Base-by-base conservation (phyloP, 805 yeast genomes). In the Starmerella roubikii region DNA sequence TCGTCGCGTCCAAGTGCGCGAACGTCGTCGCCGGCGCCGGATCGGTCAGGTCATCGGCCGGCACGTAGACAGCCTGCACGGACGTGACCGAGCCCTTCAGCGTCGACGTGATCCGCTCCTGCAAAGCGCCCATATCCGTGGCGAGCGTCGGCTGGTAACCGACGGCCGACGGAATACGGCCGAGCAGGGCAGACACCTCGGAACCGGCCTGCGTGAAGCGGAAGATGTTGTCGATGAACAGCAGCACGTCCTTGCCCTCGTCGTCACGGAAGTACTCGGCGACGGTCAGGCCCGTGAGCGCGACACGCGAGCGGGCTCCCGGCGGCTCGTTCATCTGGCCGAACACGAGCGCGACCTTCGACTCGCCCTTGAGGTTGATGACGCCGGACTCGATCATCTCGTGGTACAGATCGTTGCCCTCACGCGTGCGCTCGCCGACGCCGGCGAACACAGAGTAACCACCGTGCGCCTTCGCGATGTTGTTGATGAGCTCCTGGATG, bases 281-380 rank as follows among this genome's bases (percentile, higher is more conserved):
- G 67, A 88, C 85, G 70, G 98, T 88, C 69, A 88, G 78, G 79
- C 98, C 98, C 57, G 98, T 91, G 67, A 88, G 74, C 59, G 98
- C 98, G 66, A 91, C 97, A 78, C 98, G 88, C 61, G 98, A 96
- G 79, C 98, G 86, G 61, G 98, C 98, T 73, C 98, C 98, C 57
- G 98, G 98, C 63, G 98, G 98, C 78, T 88, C 98, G 78, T 88
- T 88, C 98, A 88, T 88, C 76, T 91, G 98, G 69, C 98, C 98
- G 76, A 88, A 88, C 50, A 88, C 98, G 62, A 88, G 76, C 55
- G 97, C 93, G 71, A 91, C 98, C 80, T 91, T 91, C 62, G 98
- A 91, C 59, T 91, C 97, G 69, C 98, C 98, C 66, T 91, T 97
- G 58, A 88, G 76, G 82, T 91, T 85, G 71, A 91, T 91, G 72